Percentiles rank a stretch among this genome's conserved stretches.
Evolutionary conservation across 78 protist species (phyloP).

Genomic region (Dictyostelium capitatum): DNA sequence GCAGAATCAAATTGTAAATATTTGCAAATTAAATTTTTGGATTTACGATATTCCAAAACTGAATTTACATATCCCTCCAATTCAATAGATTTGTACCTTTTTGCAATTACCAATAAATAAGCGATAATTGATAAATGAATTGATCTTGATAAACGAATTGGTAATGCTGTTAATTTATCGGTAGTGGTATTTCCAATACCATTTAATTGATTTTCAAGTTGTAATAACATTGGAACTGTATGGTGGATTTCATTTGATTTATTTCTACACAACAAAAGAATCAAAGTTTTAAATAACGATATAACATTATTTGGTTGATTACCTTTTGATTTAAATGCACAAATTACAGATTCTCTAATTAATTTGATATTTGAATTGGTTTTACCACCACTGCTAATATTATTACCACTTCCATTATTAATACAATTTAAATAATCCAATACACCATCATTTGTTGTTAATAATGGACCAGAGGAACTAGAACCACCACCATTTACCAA

Average conservation of each 20-base stretch:
- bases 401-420: too few species aligned
- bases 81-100: neutral
- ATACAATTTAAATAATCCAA: conserved; percentile 23
- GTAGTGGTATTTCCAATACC: too few species aligned
- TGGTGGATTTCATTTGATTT: conserved; percentile 43
- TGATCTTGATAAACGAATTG: conserved; percentile 52
- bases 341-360: conserved; percentile 36
- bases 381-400: too few species aligned
- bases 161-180: neutral
- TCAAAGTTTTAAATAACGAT: conserved; percentile 32
- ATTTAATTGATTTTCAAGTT: neutral
- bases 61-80: conserved; percentile 32
- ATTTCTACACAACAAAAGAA: conserved; percentile 32
- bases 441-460: conserved; percentile 47
- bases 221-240: conserved; percentile 63
- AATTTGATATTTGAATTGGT: neutral
- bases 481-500: neutral
- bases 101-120: conserved; percentile 33
- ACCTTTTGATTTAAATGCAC: neutral
- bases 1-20: conserved; percentile 20
- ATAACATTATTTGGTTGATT: conserved; percentile 64
- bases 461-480: neutral
- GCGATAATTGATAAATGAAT: conserved; percentile 28
- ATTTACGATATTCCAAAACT: neutral
- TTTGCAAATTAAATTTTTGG: neutral